A percentile compares a stretch with the other conserved stretches of the same genome.
Conservation (phyloP, 1,139 yeast genomes). For the Hyphopichia fennica region DNA sequence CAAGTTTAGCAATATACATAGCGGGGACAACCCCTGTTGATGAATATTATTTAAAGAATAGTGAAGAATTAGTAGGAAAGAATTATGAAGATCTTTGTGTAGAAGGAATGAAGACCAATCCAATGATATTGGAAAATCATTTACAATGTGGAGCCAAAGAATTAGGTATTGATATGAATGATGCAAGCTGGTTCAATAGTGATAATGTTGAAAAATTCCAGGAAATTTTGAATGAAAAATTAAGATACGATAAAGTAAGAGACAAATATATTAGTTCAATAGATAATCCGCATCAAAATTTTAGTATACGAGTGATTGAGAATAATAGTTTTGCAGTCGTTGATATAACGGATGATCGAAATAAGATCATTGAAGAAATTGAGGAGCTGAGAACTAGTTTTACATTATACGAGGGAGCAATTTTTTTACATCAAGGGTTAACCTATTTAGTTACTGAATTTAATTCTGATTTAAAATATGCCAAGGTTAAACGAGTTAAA, state of each 20-base stretch:
- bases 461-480: constrained; percentile 70
- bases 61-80: constrained; percentile 57
- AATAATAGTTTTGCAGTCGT: constrained; percentile 83
- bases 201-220: constrained; percentile 1
- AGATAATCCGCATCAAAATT: constrained; percentile 79
- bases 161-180: constrained; percentile 58
- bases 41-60: constrained; percentile 75
- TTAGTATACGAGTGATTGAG: constrained; percentile 79
- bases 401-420: constrained; percentile 93
- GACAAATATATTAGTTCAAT: constrained; percentile 46
- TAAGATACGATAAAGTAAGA: neutral
- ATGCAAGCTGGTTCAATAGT: constrained; percentile 54
- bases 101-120: constrained; percentile 35
- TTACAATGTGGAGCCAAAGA: constrained; percentile 95
- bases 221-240: neutral
- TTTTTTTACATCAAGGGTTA: constrained; percentile 88
- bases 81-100: constrained; percentile 47
- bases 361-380: constrained; percentile 81
- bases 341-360: constrained; percentile 75
- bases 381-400: constrained; percentile 88
- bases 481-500: constrained; percentile 81
- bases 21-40: constrained; percentile 87
- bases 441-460: constrained; percentile 86
- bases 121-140: constrained; percentile 67
- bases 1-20: constrained; percentile 70